Percentiles rank a stretch among this genome's conserved stretches.
phyloP scores from a whole-genome alignment of 257 asterid species.

The Paraleonurus japonicus region DNA sequence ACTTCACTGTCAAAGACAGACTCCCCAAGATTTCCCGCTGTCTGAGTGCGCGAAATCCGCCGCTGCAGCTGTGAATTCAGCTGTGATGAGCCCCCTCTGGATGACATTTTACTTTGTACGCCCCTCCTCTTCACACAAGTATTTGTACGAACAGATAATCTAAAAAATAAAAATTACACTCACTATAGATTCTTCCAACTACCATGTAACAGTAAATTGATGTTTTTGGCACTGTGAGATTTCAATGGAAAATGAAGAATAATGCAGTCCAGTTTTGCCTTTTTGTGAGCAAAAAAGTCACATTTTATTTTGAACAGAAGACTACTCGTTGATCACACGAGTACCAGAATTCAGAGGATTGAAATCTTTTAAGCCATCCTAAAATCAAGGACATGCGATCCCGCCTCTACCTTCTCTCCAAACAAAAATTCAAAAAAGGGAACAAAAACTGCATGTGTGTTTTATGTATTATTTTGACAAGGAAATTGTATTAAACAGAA shows the following conservation, averaged over 20 bases:
- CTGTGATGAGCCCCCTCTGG: constrained; percentile 59
- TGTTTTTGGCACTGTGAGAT: not conserved
- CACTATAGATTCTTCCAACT: constrained; percentile 1
- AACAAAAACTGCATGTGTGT: not conserved
- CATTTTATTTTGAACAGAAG: not conserved
- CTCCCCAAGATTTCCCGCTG: constrained; percentile 86
- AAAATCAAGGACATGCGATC: not conserved
- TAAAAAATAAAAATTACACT: not conserved
- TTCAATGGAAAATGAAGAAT: not conserved
- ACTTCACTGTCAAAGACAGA: constrained; percentile 87
- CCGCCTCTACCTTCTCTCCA: constrained; percentile 5
- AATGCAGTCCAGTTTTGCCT: not conserved
- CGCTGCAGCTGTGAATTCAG: constrained; percentile 60
- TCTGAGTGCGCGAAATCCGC: constrained; percentile 82
- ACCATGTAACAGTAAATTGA: not conserved
- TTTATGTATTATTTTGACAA: not conserved
- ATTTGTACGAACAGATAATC: constrained; percentile 7
- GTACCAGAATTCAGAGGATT: constrained; percentile 1
- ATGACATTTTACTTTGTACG: constrained; percentile 44
- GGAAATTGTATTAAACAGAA: not conserved
- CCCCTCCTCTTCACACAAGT: constrained; percentile 24
- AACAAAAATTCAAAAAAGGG: not conserved
- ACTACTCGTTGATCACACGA: not conserved
- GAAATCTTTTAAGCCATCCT: not conserved
- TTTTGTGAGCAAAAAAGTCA: not conserved